Conservation (phyloP, 2,329 filamentous ascomycete species). For the Parafenestella ontariensis region DNA sequence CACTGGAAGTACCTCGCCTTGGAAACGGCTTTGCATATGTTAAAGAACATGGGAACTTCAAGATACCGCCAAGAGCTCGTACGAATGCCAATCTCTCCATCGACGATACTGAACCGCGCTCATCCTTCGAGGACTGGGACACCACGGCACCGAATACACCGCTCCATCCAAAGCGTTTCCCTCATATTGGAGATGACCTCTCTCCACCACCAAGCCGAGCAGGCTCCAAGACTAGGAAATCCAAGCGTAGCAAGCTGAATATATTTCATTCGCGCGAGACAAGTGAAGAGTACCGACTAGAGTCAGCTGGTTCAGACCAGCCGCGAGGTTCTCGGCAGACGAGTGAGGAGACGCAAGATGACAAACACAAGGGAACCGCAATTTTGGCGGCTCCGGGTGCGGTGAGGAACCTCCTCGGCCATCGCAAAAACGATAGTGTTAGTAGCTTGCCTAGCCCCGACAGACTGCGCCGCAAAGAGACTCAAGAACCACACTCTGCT, state of each 20-base stretch:
- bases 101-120: constrained; percentile 44
- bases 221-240: constrained; percentile 41
- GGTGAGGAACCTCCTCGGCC: constrained; percentile 41
- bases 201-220: constrained; percentile 47
- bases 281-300: constrained; percentile 38
- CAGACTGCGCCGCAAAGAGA: constrained; percentile 36
- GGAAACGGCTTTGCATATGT: constrained; percentile 27
- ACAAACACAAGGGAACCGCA: constrained; percentile 36
- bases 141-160: constrained; percentile 51
- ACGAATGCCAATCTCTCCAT: constrained; percentile 23
- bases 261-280: constrained; percentile 50
- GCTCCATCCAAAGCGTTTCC: constrained; percentile 36
- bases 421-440: constrained; percentile 49
- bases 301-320: constrained; percentile 30
- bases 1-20: constrained; percentile 30
- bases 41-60: constrained; percentile 27
- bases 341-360: constrained; percentile 42
- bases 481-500: constrained; percentile 60
- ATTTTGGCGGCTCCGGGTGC: constrained; percentile 43
- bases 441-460: constrained; percentile 42
- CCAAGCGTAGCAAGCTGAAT: constrained; percentile 49
- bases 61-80: constrained; percentile 27
- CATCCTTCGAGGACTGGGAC: constrained; percentile 48
- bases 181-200: constrained; percentile 43
- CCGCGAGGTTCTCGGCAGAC: constrained; percentile 36